phyloP scores from a whole-genome alignment of 2,329 filamentous ascomycete genomes.

The Colletotrichum abscissum region DNA sequence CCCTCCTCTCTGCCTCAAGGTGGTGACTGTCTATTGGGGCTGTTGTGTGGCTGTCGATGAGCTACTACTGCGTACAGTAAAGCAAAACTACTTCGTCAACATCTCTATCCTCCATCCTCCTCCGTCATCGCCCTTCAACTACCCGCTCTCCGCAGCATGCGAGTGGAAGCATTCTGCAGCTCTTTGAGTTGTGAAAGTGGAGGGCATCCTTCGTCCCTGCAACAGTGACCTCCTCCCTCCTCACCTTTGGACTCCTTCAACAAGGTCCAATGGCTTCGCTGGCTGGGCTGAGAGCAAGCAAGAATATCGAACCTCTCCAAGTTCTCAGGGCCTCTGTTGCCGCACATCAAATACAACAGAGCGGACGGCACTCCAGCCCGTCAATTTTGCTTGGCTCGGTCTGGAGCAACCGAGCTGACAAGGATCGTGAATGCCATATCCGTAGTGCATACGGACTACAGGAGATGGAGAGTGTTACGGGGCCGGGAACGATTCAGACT shows the following conservation, averaged over 20 bases:
- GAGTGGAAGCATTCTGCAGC: not conserved
- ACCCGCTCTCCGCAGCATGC: not conserved
- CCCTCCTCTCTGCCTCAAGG: not conserved
- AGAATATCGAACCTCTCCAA: not conserved
- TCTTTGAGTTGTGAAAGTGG: not conserved
- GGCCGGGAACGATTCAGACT: not conserved
- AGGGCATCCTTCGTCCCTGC: not conserved
- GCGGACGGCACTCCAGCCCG: not conserved
- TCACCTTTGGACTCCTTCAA: not conserved
- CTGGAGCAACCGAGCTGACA: conserved; percentile 23
- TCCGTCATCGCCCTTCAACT: not conserved
- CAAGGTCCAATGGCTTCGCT: not conserved
- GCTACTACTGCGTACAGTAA: not conserved
- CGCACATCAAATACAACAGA: conserved; percentile 2
- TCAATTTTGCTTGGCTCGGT: conserved; percentile 10
- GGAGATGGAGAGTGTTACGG: not conserved
- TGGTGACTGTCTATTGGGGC: not conserved
- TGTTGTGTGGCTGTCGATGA: not conserved
- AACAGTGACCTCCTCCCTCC: not conserved
- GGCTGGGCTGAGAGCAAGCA: not conserved
- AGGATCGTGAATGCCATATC: conserved; percentile 1
- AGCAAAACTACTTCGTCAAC: not conserved
- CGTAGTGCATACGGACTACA: not conserved
- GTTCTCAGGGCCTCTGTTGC: not conserved
- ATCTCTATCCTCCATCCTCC: not conserved